Percentiles rank a stretch among this genome's conserved stretches.
Conservation (phyloP, 805 yeast species). For the Candida quercuum region DNA sequence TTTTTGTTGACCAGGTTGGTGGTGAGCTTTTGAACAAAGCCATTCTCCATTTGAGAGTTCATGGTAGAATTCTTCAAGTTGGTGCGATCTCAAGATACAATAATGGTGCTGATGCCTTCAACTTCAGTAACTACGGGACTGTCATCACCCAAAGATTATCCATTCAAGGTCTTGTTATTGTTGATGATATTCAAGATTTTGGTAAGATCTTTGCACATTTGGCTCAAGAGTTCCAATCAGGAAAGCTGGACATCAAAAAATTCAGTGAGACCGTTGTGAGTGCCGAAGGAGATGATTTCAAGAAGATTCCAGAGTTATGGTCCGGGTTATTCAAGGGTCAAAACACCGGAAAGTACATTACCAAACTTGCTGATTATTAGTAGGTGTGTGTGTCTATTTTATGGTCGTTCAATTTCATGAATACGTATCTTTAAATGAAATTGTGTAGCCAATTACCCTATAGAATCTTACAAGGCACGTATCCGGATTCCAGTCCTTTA, state of each 20-base stretch:
- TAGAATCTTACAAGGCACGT: too few relatives aligned
- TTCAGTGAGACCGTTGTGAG: conserved; percentile 35
- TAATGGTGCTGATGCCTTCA: conserved; percentile 28
- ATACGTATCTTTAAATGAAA: too few relatives aligned
- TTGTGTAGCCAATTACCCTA: too few relatives aligned
- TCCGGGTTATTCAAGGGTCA: conserved; percentile 37
- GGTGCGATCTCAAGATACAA: conserved; percentile 61
- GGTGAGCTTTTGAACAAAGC: conserved; percentile 49
- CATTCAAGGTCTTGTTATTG: conserved; percentile 48
- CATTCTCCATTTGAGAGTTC: conserved; percentile 28
- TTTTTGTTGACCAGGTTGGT: conserved; percentile 61
- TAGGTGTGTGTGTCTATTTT: conserved; percentile 7
- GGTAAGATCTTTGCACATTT: conserved; percentile 33
- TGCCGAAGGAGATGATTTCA: conserved; percentile 35
- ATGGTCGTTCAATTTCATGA: too few relatives aligned
- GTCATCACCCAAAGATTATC: conserved; percentile 47
- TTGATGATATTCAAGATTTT: conserved; percentile 36
- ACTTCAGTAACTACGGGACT: conserved; percentile 34
- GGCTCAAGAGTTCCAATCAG: conserved; percentile 31
- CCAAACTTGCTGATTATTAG: conserved; percentile 31
- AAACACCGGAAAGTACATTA: conserved; percentile 47
- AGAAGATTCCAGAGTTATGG: conserved; percentile 43
- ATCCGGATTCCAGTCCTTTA: too few relatives aligned
- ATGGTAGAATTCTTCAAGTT: conserved; percentile 50
- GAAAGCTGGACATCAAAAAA: conserved; percentile 33